Evolutionary conservation across 148 eudicot species (phyloP).

Genomic region (Heliosperma pusillum): DNA sequence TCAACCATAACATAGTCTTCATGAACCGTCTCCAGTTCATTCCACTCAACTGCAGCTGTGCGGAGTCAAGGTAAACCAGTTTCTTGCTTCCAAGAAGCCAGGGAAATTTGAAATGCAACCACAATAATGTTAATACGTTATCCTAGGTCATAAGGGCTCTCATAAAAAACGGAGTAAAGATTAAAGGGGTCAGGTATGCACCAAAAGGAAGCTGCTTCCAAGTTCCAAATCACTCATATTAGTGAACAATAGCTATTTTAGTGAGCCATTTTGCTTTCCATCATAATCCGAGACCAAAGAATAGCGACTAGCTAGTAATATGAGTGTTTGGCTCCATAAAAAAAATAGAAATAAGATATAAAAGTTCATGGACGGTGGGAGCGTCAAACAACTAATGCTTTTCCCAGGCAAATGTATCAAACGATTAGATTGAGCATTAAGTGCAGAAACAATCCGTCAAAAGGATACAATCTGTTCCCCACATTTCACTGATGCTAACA

Average conservation of each 20-base stretch:
- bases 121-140: not conserved
- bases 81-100: not conserved
- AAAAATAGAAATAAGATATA: no score
- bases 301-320: no score
- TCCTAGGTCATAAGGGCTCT: no score
- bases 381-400: not conserved
- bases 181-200: not conserved
- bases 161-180: no score
- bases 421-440: not conserved
- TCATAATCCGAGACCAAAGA: no score
- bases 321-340: no score
- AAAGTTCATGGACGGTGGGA: no score
- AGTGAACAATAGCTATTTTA: no score
- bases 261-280: no score
- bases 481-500: constrained; percentile 84
- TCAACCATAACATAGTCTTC: constrained; percentile 43
- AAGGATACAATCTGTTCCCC: constrained; percentile 90
- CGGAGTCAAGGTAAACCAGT: constrained; percentile 38
- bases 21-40: constrained; percentile 44
- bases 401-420: not conserved
- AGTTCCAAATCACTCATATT: no score
- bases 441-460: not conserved
- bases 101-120: not conserved
- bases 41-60: constrained; percentile 75
- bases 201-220: not conserved